Evolutionary conservation across 805 yeast species (phyloP), one percentile per base, ranked within the genome.

Genomic region (Teunomyces pallodes): DNA sequence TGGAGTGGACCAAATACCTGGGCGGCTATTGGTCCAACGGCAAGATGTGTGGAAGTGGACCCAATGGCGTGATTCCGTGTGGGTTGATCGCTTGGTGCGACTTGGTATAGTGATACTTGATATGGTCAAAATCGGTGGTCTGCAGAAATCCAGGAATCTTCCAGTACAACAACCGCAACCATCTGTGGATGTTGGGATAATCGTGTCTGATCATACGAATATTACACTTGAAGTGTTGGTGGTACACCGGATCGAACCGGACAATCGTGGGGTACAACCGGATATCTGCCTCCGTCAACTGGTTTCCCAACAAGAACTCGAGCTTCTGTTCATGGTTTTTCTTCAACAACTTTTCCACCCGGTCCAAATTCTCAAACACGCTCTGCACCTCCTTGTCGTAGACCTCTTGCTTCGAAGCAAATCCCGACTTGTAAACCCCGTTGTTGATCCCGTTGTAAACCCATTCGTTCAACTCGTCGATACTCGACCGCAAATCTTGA

Each of bases 151-250:
- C 89, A 14, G 83, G 82, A 48, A 77, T 60, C 53, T 67, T 67
- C 96, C 97, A 90, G 70, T 91, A 94, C 58, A 94, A 76, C 55
- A 86, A 81, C 56, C 86, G 76, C 57, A 91, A 66, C 96, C 96
- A 92, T 51, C 81, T 72, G 68, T 90, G 86, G 46, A 91, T 67
- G 57, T 75, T 69, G 17, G 97, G 97, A 65, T 82, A 92, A 54
- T 89, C 87, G 54, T 70, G 63, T 62, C 97, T 81, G 58, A 92
- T 87, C 75, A 84, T 86, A 42, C 84, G 84, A 52, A 90, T 66
- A 67, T 92, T 92, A 67, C 96, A 88, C 70, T 92, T 94, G 81
- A 92, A 94, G 67, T 92, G 97, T 67, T 91, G 96, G 46, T 86
- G 92, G 62, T 92, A 92, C 17, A 90, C 96, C 1, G 95, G 87